Evolutionary conservation across 495 filamentous ascomycete species (phyloP).

Genomic region (Hyaloscypha finlandica): DNA sequence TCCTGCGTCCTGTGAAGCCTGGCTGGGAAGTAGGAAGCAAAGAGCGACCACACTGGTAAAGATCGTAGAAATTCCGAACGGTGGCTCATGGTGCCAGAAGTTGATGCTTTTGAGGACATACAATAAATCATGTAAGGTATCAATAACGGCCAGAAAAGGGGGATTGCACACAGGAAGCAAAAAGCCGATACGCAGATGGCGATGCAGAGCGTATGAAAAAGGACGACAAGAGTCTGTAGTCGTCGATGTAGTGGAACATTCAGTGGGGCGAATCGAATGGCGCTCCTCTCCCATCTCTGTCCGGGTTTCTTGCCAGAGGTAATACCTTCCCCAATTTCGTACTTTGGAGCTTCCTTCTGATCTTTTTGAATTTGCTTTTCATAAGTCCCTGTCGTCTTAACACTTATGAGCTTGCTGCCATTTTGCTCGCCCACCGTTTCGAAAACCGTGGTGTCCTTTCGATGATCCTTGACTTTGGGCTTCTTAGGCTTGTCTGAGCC

Average conservation of each 20-base stretch:
- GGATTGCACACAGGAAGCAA: slow-evolving; percentile 89
- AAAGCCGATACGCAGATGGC: slow-evolving; percentile 74
- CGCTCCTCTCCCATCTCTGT: slow-evolving; percentile 32
- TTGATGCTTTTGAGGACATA: slow-evolving; percentile 73
- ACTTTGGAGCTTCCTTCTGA: slow-evolving; percentile 16
- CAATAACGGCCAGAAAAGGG: slow-evolving; percentile 86
- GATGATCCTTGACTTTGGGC: slow-evolving; percentile 1
- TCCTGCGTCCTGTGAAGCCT: slow-evolving; percentile 79
- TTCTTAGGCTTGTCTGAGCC: slow-evolving; percentile 2
- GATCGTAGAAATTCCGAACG: slow-evolving; percentile 73
- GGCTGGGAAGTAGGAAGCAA: slow-evolving; percentile 91
- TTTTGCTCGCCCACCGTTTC: slow-evolving; percentile 18
- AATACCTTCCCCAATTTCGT: slow-evolving; percentile 13
- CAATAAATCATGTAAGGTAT: slow-evolving; percentile 88
- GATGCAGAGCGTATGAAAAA: slow-evolving; percentile 83
- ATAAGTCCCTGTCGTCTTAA: slow-evolving; percentile 20
- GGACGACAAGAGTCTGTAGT: slow-evolving; percentile 82
- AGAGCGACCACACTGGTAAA: slow-evolving; percentile 82
- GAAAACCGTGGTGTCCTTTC: slow-evolving; percentile 12
- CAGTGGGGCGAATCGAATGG: slow-evolving; percentile 79
- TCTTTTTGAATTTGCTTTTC: slow-evolving; percentile 14
- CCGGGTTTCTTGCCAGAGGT: slow-evolving; percentile 31
- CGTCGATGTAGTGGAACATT: slow-evolving; percentile 84
- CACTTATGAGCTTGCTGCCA: slow-evolving; percentile 23
- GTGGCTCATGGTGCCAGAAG: slow-evolving; percentile 69